Evolutionary conservation across 1,139 yeast species (phyloP), one percentile per base, ranked within the genome.

Genomic region (Magnusiomyces fungicola): DNA sequence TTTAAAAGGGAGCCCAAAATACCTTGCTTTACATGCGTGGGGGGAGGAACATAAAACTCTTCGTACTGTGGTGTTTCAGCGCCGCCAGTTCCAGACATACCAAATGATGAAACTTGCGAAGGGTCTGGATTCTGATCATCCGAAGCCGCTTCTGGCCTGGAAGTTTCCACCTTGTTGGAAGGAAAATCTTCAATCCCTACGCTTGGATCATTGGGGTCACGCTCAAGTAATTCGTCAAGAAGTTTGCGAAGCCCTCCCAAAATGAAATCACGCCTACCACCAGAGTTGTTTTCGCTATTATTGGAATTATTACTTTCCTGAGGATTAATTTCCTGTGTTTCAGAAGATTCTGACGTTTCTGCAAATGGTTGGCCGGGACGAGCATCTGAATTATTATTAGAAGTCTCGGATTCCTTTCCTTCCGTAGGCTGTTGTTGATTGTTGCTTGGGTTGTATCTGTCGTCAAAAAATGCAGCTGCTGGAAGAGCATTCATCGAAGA

Each of bases 11-110:
- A 79, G 0, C 95, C 85, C 33, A 88, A 73, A 18, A 88, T 90
- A 61, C 96, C 96, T 25, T 88, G 87, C 56, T 83, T 83, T 5
- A 86, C 88, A 48, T 76, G 78, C 41, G 74, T 70, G 0, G 95
- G 95, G 0, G 90, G 89, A 0, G 87, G 80, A 6, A 85, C 72
- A 49, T 77, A 84, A 21, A 74, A 78, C 38, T 69, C 72, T 32
- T 58, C 45, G 14, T 21, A 16, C 33, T 27, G 41, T 16, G 18
- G 29, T 7, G 36, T 9, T 5, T 14, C 9, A 14, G 6, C n/a
- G 34, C 9, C 32, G 45, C 22, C 3, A 30, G 33, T 19, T 21
- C 3, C 27, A 32, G 9, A 19, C 22, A 5, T 32, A 5, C 39
- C 12, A 16, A 10, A 3, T 14, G 25, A 22, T 10, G 9, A 10